phyloP scores from a whole-genome alignment of 148 eudicot genomes.

The Limonium bicolor region DNA sequence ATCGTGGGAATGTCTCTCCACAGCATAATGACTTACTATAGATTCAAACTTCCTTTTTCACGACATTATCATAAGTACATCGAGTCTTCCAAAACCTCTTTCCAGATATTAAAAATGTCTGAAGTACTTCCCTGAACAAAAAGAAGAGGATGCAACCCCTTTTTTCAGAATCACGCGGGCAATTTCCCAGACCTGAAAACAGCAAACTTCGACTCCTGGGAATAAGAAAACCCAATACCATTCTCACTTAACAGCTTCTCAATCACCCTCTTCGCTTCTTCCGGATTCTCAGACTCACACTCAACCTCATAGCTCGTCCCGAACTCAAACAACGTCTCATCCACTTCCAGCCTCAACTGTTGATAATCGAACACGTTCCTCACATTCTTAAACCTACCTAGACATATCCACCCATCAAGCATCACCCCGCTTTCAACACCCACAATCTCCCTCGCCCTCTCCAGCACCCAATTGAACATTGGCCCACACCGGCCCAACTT shows the following conservation, averaged over 20 bases:
- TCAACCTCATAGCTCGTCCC: conserved; percentile 50
- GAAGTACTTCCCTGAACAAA: no score
- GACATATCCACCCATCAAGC: conserved; percentile 19
- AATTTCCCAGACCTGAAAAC: conserved; percentile 36
- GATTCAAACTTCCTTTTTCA: no score
- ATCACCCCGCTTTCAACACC: conserved; percentile 15
- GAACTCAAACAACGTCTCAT: conserved; percentile 38
- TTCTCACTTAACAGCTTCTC: conserved; percentile 29
- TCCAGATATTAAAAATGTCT: no score
- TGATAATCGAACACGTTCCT: conserved; percentile 46
- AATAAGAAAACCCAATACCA: conserved; percentile 36
- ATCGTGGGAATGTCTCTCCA: no score
- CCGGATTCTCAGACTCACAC: conserved; percentile 38
- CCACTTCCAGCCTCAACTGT: conserved; percentile 43
- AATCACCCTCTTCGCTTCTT: conserved; percentile 28
- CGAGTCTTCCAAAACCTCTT: no score
- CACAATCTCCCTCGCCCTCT: conserved; percentile 18
- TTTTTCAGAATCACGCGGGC: conserved; percentile 15
- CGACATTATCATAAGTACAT: no score
- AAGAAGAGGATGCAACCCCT: no score
- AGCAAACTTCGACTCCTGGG: conserved; percentile 31
- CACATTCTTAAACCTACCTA: conserved; percentile 67
- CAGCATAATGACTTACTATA: no score
- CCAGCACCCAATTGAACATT: conserved; percentile 16
- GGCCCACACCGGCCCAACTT: conserved; percentile 9